Conservation (phyloP, 192 early-diverging fungal genomes). For the Geranomyces michiganensis region DNA sequence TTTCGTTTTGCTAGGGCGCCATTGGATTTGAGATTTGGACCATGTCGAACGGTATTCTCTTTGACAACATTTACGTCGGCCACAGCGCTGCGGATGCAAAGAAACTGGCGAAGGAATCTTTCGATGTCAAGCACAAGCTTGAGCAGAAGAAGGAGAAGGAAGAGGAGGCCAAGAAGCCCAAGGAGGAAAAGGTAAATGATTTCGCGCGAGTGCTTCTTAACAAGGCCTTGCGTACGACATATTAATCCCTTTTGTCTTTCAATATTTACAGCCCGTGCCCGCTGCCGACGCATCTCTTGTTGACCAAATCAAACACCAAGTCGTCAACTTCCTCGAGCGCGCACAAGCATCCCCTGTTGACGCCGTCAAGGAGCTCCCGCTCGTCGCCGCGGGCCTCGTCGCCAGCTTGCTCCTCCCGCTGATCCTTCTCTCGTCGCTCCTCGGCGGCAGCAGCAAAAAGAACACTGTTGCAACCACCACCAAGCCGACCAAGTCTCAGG, state of each 20-base stretch:
- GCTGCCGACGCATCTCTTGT: constrained; percentile 17
- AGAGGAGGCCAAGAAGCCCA: constrained; percentile 34
- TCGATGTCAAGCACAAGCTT: constrained; percentile 72
- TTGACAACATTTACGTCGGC: constrained; percentile 92
- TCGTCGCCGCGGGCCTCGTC: constrained; percentile 36
- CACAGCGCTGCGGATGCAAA: constrained; percentile 69
- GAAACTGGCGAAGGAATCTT: constrained; percentile 74
- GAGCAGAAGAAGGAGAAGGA: constrained; percentile 72
- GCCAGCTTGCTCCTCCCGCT: constrained; percentile 25
- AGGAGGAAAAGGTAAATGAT: constrained; percentile 14
- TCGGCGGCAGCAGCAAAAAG: constrained; percentile 6
- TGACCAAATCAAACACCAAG: constrained; percentile 30
- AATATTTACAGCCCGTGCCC: not conserved
- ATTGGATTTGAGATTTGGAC: constrained; percentile 94
- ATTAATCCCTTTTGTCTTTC: not conserved
- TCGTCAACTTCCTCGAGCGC: constrained; percentile 32
- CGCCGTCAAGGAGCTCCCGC: constrained; percentile 46
- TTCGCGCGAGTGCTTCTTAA: too few relatives aligned
- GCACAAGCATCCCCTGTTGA: constrained; percentile 37
- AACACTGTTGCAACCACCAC: not conserved
- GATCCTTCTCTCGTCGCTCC: not conserved
- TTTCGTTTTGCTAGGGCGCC: constrained; percentile 49
- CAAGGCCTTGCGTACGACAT: too few relatives aligned
- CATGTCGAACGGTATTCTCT: constrained; percentile 84
- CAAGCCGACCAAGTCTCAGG: not conserved